Evolutionary conservation across 2,329 filamentous ascomycete genomes (phyloP).

Genomic region (Penicillium corylophilum): DNA sequence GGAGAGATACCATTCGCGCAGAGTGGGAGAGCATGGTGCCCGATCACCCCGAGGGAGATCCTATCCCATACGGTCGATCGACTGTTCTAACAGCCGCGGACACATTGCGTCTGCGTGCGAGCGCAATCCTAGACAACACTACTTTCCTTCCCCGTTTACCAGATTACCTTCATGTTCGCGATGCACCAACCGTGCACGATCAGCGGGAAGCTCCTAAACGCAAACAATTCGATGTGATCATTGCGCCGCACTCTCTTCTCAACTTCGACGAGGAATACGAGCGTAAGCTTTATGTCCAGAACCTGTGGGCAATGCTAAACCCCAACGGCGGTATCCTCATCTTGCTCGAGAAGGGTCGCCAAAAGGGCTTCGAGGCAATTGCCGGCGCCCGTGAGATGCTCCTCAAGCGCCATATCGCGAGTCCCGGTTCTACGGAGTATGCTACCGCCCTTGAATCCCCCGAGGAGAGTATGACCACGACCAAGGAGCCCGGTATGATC

Average conservation of each 20-base stretch:
- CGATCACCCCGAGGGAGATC: conserved; percentile 40
- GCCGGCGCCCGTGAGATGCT: conserved; percentile 79
- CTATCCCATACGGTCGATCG: conserved; percentile 61
- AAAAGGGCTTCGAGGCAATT: conserved; percentile 87
- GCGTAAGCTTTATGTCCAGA: conserved; percentile 77
- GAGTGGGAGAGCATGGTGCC: conserved; percentile 72
- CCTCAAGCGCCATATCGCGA: conserved; percentile 69
- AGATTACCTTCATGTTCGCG: conserved; percentile 69
- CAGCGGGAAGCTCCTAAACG: conserved; percentile 55
- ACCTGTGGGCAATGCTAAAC: conserved; percentile 83
- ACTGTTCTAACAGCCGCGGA: conserved; percentile 79
- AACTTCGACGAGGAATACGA: conserved; percentile 71
- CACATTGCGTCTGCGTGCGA: conserved; percentile 70
- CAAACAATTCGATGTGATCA: conserved; percentile 85
- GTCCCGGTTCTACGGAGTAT: conserved; percentile 53
- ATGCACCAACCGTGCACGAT: conserved; percentile 59
- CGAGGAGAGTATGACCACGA: conserved; percentile 24
- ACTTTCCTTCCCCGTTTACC: conserved; percentile 91
- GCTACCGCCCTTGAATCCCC: conserved; percentile 38
- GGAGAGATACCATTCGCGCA: conserved; percentile 70
- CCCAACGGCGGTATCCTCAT: conserved; percentile 83
- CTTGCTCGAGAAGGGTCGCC: conserved; percentile 85
- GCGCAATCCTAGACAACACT: conserved; percentile 78
- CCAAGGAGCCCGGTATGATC: conserved; percentile 63
- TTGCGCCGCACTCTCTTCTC: conserved; percentile 82